Base-by-base conservation (phyloP, 257 asterid genomes). In the Vinca minor region DNA sequence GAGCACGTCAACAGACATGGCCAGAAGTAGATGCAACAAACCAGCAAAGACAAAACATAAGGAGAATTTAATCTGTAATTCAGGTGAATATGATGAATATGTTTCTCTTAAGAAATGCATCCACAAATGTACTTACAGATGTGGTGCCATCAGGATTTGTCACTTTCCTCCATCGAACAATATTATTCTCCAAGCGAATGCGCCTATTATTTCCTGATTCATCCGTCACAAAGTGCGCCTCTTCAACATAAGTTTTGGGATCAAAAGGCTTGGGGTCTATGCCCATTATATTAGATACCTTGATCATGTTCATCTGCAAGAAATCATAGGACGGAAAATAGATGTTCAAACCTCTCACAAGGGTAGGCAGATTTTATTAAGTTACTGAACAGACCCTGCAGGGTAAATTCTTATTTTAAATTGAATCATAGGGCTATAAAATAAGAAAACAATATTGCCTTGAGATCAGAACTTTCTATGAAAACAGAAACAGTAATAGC, bases 231-330 rank as follows among this genome's bases (percentile, higher is more conserved):
- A 85, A 93, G 62, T 68, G 76, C 59, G 88, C 96, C 74, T 89
- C 97, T 73, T 89, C 99, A 74, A 84, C 95, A 71, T 84, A 93
- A 21, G 90, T 80, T 66, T 80, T 80, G 62, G 94, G 95, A 73
- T 93, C 94, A 62, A 93, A 93, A 59, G 99, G 97, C 76, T 81
- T 87, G 62, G 89, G 79, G 71, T 93, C 99, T 68, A 93, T 74
- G 50, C 99, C 99, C 99, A 93, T 93, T 78, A 93, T 89, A 74
- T 93, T 93, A 45, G 99, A 93, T 57, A 89, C 97, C 79, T 93
- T 93, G 72, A 93, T 85, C 96, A 87, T 85, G 82, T 87, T 80
- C 97, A 89, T 87, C 99, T 93, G 92, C 84, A 87, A 68, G 59
- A 64, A 50, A 82, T 49, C 68, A 64, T 59, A 5, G 56, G 48